A percentile compares a stretch with the other conserved stretches of the same genome.
phyloP scores from a whole-genome alignment of 306 rosid genomes.

The Citrullus colocynthis region DNA sequence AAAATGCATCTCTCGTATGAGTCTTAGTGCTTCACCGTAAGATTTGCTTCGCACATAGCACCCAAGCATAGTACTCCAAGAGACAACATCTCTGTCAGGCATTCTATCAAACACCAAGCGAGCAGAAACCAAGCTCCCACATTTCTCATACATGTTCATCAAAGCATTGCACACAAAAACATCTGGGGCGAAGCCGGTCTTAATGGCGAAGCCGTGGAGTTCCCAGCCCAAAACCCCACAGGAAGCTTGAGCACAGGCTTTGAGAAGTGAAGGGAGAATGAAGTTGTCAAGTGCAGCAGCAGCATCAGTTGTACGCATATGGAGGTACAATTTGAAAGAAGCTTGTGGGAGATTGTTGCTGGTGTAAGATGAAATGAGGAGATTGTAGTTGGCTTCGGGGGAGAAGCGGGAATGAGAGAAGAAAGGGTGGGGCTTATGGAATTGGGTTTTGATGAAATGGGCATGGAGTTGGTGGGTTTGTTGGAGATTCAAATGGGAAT shows the following conservation, averaged over 20 bases:
- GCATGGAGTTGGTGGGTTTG: conserved; percentile 50
- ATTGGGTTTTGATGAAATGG: conserved; percentile 44
- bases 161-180: conserved; percentile 46
- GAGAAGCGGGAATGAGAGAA: conserved; percentile 27
- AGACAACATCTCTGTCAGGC: conserved; percentile 37
- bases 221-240: conserved; percentile 26
- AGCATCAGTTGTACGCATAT: conserved; percentile 30
- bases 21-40: conserved; percentile 30
- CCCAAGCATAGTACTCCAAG: conserved; percentile 61
- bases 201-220: conserved; percentile 38
- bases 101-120: conserved; percentile 36
- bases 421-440: conserved; percentile 10
- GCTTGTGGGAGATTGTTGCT: conserved; percentile 27
- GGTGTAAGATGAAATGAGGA: conserved; percentile 47
- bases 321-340: conserved; percentile 26
- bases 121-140: conserved; percentile 26
- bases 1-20: conserved; percentile 30
- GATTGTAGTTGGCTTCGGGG: conserved; percentile 32
- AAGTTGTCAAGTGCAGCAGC: conserved; percentile 32
- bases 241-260: conserved; percentile 41
- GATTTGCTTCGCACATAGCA: conserved; percentile 27
- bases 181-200: conserved; percentile 30
- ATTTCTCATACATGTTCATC: conserved; percentile 45
- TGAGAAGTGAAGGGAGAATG: conserved; percentile 54
- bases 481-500: conserved; percentile 8